Evolutionary conservation across 1,139 yeast species (phyloP).

Genomic region (Suhomyces wounanorum): DNA sequence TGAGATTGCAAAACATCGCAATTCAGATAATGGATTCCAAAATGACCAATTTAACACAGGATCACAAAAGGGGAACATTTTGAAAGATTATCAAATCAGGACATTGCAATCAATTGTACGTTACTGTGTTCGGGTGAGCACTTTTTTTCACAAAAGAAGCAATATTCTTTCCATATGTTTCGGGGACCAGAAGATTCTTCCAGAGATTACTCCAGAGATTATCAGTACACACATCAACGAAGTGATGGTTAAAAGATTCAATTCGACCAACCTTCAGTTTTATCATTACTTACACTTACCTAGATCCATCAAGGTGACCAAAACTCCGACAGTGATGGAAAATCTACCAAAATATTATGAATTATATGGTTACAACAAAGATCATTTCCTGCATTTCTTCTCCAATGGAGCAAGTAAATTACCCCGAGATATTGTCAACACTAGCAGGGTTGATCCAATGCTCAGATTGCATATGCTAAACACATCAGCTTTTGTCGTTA

Average conservation of each 20-base stretch:
- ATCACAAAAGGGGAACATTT: not conserved
- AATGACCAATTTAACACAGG: no score
- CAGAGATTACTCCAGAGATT: conserved; percentile 8
- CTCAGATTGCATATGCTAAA: conserved; percentile 16
- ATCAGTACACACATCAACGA: conserved; percentile 22
- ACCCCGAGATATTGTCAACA: conserved; percentile 3
- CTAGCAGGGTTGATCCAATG: conserved; percentile 12
- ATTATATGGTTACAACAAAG: conserved; percentile 16
- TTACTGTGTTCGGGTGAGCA: conserved; percentile 23
- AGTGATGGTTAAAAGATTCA: conserved; percentile 25
- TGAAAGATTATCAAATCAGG: conserved; percentile 10
- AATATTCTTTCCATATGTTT: conserved; percentile 22
- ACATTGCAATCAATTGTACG: conserved; percentile 12
- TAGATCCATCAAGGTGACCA: conserved; percentile 12
- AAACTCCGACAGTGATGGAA: conserved; percentile 5
- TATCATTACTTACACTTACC: conserved; percentile 27
- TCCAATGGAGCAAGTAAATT: conserved; percentile 3
- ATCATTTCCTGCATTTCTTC: conserved; percentile 16
- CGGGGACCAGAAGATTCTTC: conserved; percentile 21
- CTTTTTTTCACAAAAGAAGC: conserved; percentile 28
- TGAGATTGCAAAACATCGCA: not conserved
- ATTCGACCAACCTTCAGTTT: conserved; percentile 16
- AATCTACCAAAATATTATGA: not conserved
- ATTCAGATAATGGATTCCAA: not conserved
- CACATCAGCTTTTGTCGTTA: conserved; percentile 4